Percentiles rank a stretch among this genome's conserved stretches.
These are phyloP conservation scores for Aspergillus awamori DNA, from an alignment of 2,329 filamentous ascomycete species.

Conservation along the genomic window DNA sequence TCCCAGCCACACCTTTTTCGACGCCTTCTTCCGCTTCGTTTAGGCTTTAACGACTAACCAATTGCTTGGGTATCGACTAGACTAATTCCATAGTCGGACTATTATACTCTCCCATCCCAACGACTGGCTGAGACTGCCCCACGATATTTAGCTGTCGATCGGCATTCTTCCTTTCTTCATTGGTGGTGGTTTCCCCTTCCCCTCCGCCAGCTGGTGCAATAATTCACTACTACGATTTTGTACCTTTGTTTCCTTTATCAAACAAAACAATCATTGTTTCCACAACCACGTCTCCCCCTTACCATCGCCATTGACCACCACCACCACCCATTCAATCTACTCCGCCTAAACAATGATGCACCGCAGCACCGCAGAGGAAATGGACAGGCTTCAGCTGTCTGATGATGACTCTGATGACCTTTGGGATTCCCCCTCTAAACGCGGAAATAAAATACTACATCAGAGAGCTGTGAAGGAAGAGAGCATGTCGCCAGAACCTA, in stretches of 20 bases:
- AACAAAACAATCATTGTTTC: not conserved
- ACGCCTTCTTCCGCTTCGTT: not conserved
- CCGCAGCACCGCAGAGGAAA: conserved; percentile 49
- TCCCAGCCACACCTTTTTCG: not conserved
- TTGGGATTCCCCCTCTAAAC: conserved; percentile 60
- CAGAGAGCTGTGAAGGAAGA: conserved; percentile 44
- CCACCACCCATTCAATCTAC: not conserved
- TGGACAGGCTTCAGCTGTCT: conserved; percentile 56
- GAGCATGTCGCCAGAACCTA: conserved; percentile 29
- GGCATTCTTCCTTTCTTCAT: not conserved
- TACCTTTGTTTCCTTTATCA: not conserved
- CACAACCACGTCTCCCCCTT: not conserved
- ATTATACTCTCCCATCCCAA: not conserved
- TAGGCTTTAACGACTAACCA: no score
- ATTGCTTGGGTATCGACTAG: no score
- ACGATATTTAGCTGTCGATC: conserved; percentile 2
- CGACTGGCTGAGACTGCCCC: conserved; percentile 8
- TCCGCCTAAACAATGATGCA: conserved; percentile 30
- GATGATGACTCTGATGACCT: conserved; percentile 61
- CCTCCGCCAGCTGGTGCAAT: not conserved
- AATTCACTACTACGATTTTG: not conserved
- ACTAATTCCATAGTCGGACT: no score
- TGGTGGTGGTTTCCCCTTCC: not conserved
- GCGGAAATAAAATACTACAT: conserved; percentile 37
- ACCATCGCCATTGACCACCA: not conserved